Base-by-base conservation (phyloP, 2,329 filamentous ascomycete species). In the Beauveria sp. region DNA sequence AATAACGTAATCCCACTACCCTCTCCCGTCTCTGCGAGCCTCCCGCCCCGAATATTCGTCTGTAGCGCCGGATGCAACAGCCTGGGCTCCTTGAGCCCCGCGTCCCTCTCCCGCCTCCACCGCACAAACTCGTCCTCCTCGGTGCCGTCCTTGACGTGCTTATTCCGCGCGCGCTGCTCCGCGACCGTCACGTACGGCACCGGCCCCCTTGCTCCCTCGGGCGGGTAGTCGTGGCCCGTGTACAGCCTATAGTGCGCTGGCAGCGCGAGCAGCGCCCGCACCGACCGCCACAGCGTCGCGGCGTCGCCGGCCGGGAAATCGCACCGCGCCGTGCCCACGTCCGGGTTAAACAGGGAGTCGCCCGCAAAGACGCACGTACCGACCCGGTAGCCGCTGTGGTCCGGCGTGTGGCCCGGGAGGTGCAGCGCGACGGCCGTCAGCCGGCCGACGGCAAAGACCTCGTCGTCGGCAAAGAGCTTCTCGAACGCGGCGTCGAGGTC, bases 321-420 rank as follows among this genome's bases (percentile, higher is more conserved):
- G 56, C 79, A 81, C 3, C 81, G 74, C 0, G 81, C 82, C 0
- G 79, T 77, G 16, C 82, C 81, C 38, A 84, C 75, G 55, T 83
- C 80, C 1, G 73, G 71, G 55, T 83, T 73, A 65, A 84, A 84
- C 18, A 83, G 70, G 0, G 80, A 82, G 64, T 84, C 81, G 0
- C 81, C 81, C 28, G 77, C 79, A 56, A 84, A 84, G 0, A 84
- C 73, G 14, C 78, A 78, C 46, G 66, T 69, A 72, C 80, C 82
- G 55, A 38, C 70, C 74, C 75, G 55, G 20, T 40, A 46, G 0
- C 83, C 84, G 16, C 85, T 66, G 61, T 87, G 83, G 65, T 87
- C 84, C 0, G 83, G 82, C 0, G 83, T 86, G 64, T 87, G 83
- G 0, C 84, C 84, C 0, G 84, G 83, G 0, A 88, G 77, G 65